Percentiles rank a stretch among this genome's conserved stretches.
Conservation (phyloP, 805 yeast genomes). For the Myxozyma geophila region DNA sequence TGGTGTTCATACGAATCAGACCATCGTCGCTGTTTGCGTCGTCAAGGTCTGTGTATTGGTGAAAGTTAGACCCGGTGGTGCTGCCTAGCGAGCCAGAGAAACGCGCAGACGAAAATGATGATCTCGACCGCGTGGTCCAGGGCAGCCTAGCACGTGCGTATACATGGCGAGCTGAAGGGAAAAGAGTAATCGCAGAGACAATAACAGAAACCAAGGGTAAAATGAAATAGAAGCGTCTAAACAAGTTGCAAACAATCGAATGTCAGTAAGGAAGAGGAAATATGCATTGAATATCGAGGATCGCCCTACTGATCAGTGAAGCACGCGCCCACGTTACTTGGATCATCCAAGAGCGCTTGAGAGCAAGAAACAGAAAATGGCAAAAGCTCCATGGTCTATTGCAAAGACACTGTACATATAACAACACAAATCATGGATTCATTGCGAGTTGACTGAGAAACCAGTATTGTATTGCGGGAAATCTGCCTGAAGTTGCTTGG, state of each 20-base stretch:
- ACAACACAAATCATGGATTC: too few relatives aligned
- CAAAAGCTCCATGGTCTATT: neutral
- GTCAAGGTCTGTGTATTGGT: neutral
- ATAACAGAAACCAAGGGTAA: slow-evolving; percentile 3
- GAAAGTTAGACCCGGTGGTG: neutral
- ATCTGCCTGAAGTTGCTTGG: neutral
- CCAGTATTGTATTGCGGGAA: neutral
- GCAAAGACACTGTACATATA: neutral
- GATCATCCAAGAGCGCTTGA: neutral
- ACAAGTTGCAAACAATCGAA: neutral
- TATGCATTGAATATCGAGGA: neutral
- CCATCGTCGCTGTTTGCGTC: slow-evolving; percentile 11
- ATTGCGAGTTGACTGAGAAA: neutral
- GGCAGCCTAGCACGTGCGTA: neutral
- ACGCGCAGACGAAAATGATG: neutral
- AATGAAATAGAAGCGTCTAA: neutral
- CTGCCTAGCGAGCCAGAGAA: neutral
- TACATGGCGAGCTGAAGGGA: neutral
- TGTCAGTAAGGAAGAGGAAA: neutral
- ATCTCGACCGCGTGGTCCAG: slow-evolving; percentile 9
- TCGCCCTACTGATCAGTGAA: slow-evolving; percentile 1
- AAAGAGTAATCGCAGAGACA: slow-evolving; percentile 1
- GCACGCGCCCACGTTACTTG: neutral
- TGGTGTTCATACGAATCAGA: slow-evolving; percentile 4
- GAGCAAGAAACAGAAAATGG: neutral